phyloP scores from a whole-genome alignment of 306 rosid species.

The Neltuma alba region DNA sequence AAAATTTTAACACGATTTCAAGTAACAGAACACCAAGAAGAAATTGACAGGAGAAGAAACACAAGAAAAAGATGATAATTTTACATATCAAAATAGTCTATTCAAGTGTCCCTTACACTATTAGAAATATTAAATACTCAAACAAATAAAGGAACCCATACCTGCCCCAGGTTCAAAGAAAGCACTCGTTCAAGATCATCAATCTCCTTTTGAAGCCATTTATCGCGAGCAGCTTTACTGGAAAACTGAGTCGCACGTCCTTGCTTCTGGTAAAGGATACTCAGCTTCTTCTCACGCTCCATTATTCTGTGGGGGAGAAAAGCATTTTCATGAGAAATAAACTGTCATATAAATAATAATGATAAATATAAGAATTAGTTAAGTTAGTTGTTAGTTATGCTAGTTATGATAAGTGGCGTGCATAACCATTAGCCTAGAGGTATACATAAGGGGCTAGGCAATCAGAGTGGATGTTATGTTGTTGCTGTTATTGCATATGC shows the following conservation, averaged over 20 bases:
- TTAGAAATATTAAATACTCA: not conserved
- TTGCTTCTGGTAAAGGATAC: constrained; percentile 98
- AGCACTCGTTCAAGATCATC: constrained; percentile 85
- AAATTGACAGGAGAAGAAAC: constrained; percentile 16
- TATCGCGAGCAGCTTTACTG: constrained; percentile 97
- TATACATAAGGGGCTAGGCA: too few species aligned
- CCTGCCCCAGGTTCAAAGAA: constrained; percentile 82
- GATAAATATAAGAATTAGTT: too few species aligned
- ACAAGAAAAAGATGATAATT: constrained; percentile 9
- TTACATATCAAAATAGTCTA: constrained; percentile 13
- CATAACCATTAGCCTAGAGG: too few species aligned
- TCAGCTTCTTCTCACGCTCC: constrained; percentile 96
- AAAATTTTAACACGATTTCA: constrained; percentile 2
- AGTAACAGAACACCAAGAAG: constrained; percentile 5
- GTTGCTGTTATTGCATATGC: too few species aligned
- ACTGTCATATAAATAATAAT: too few species aligned
- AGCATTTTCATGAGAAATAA: constrained; percentile 31
- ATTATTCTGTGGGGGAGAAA: constrained; percentile 59
- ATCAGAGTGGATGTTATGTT: too few species aligned
- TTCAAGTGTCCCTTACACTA: constrained; percentile 7
- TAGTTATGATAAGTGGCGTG: too few species aligned
- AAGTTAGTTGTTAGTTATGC: too few species aligned
- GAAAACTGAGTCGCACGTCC: constrained; percentile 98
- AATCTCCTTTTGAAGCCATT: constrained; percentile 92
- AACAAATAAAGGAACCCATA: constrained; percentile 37